These are phyloP conservation scores for Lophiostoma macrostomum DNA, from an alignment of 495 filamentous ascomycete genomes.

Conservation along the genomic window DNA sequence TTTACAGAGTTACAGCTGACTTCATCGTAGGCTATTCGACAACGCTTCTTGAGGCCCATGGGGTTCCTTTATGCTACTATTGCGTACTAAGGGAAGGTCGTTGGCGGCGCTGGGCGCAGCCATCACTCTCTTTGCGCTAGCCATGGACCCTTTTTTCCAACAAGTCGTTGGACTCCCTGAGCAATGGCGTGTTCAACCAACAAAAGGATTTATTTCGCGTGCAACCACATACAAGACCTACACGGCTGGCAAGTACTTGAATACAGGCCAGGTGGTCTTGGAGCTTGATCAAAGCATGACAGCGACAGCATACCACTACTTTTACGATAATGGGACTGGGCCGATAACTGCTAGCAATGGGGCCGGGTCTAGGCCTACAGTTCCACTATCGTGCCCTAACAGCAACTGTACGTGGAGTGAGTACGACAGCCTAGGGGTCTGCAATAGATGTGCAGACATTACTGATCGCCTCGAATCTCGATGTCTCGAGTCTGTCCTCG, in stretches of 20 bases:
- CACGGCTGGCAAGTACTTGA: neutral
- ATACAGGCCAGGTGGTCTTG: neutral
- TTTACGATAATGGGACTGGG: constrained; percentile 16
- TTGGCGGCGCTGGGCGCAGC: constrained; percentile 6
- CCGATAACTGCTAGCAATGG: constrained; percentile 5
- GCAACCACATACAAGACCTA: neutral
- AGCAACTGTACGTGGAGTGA: constrained; percentile 24
- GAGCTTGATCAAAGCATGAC: constrained; percentile 14
- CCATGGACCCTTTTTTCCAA: constrained; percentile 13
- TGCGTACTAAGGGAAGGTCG: constrained; percentile 11
- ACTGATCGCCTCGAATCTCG: constrained; percentile 17
- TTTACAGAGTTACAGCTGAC: neutral
- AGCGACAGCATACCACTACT: constrained; percentile 15
- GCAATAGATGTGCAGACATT: constrained; percentile 12
- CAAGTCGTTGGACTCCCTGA: constrained; percentile 4
- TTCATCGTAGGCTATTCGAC: constrained; percentile 11
- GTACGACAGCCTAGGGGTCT: constrained; percentile 22
- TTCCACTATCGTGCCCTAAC: constrained; percentile 23
- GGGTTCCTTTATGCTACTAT: constrained; percentile 11
- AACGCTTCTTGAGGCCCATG: constrained; percentile 8
- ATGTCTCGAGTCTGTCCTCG: constrained; percentile 7
- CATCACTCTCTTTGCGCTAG: constrained; percentile 6
- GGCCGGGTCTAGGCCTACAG: neutral
- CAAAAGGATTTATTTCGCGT: neutral
- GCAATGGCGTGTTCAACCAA: constrained; percentile 11